Conservation (phyloP, 306 rosid genomes). For the Dryas octopetala region DNA sequence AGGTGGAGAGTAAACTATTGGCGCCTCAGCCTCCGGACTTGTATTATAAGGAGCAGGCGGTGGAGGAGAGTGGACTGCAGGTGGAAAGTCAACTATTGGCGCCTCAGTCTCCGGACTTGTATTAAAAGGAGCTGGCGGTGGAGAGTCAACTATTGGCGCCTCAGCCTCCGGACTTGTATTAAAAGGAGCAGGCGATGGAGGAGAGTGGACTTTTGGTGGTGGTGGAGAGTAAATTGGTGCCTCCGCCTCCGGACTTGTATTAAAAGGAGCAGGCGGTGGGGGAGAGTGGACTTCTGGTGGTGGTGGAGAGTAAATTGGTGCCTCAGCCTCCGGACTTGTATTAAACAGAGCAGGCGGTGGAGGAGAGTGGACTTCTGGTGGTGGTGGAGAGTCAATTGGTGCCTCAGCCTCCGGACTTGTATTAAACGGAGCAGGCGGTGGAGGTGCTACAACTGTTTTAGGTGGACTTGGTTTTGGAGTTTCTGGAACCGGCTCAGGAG, state of each 20-base stretch:
- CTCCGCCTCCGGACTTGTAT: not conserved
- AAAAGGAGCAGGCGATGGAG: not conserved
- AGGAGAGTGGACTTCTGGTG: not conserved
- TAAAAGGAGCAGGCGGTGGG: not conserved
- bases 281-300: not conserved
- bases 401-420: not conserved
- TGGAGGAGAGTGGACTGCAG: slow-evolving; percentile 13
- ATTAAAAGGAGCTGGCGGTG: not conserved
- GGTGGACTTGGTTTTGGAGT: not conserved
- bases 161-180: not conserved
- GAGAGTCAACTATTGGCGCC: not conserved
- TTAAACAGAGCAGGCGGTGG: not conserved
- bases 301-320: not conserved
- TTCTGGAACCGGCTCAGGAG: not conserved
- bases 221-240: not conserved
- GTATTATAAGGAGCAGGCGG: not conserved
- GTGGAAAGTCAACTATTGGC: not conserved
- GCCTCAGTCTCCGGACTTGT: not conserved
- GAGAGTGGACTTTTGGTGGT: not conserved
- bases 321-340: not conserved
- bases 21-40: too few species aligned
- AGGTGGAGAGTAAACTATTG: not conserved
- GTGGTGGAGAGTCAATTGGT: not conserved
- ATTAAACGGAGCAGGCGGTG: not conserved
- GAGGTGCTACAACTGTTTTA: not conserved